phyloP scores from a whole-genome alignment of 1,284 basidiomycete genomes.

The Quambalaria eucalypti region DNA sequence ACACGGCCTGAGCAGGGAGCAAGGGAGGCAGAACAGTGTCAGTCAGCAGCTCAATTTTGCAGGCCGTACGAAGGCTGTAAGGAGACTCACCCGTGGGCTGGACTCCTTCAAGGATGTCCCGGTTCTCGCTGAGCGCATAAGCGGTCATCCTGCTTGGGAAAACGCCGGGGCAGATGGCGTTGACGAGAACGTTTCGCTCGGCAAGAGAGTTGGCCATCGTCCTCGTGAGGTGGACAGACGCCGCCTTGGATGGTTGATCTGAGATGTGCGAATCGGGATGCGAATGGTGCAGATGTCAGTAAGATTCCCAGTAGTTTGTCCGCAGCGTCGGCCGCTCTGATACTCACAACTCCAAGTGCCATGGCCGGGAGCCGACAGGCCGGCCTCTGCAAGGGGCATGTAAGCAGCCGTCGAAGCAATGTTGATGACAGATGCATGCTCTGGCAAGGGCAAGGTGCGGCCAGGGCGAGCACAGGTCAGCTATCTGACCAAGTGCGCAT shows the following conservation, averaged over 20 bases:
- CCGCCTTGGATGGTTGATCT: constrained; percentile 59
- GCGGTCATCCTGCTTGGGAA: constrained; percentile 79
- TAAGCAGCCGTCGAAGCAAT: constrained; percentile 68
- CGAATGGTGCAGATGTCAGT: not conserved
- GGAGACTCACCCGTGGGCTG: constrained; percentile 32
- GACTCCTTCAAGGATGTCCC: constrained; percentile 36
- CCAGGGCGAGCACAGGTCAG: constrained; percentile 1
- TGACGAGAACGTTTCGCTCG: constrained; percentile 54
- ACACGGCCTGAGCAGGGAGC: constrained; percentile 49
- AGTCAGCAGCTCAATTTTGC: no score
- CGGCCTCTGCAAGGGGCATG: constrained; percentile 52
- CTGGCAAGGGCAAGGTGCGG: constrained; percentile 48
- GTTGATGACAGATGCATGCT: constrained; percentile 60
- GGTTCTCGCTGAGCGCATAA: constrained; percentile 57
- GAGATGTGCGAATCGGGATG: not conserved
- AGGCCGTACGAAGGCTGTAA: no score
- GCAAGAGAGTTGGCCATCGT: constrained; percentile 63
- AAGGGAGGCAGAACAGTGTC: not conserved
- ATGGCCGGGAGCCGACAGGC: constrained; percentile 55
- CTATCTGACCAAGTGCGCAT: not conserved
- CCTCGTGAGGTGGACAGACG: constrained; percentile 70
- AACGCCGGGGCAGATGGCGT: constrained; percentile 68
- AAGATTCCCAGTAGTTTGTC: not conserved
- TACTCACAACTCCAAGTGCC: constrained; percentile 73
- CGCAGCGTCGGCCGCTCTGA: not conserved